These are phyloP conservation scores for Kalmusia sp. DNA, from an alignment of 2,329 filamentous ascomycete species.

Conservation along the genomic window DNA sequence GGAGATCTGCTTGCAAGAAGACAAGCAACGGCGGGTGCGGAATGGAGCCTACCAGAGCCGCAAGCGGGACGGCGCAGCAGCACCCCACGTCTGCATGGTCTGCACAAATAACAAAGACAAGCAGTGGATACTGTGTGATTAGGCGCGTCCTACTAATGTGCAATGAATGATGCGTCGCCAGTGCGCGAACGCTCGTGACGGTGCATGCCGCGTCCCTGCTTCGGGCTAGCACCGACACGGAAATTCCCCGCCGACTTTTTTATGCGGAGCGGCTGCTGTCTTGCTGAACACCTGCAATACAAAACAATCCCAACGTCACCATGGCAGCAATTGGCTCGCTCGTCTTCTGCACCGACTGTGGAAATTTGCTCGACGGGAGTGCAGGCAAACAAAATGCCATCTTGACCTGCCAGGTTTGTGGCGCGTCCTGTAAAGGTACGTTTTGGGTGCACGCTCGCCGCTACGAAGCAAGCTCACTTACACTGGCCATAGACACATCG, in stretches of 20 bases:
- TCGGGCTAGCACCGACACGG: slow-evolving; percentile 6
- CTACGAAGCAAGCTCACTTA: not conserved
- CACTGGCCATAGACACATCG: slow-evolving; percentile 33
- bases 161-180: not conserved
- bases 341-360: slow-evolving; percentile 92
- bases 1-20: slow-evolving; percentile 1
- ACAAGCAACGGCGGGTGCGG: not conserved
- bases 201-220: not conserved
- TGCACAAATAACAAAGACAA: not conserved
- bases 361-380: slow-evolving; percentile 84
- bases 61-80: not conserved
- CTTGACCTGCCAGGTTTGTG: slow-evolving; percentile 85
- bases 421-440: slow-evolving; percentile 80
- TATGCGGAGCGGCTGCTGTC: not conserved
- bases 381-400: slow-evolving; percentile 78
- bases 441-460: not conserved
- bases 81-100: not conserved
- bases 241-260: slow-evolving; percentile 13
- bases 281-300: not conserved
- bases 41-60: not conserved
- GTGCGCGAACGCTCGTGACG: slow-evolving; percentile 11
- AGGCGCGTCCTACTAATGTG: not conserved
- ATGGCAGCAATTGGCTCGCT: slow-evolving; percentile 93
- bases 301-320: slow-evolving; percentile 10
- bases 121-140: not conserved